Evolutionary conservation across 2,329 filamentous ascomycete species (phyloP).

Genomic region (Cadophora sp.): DNA sequence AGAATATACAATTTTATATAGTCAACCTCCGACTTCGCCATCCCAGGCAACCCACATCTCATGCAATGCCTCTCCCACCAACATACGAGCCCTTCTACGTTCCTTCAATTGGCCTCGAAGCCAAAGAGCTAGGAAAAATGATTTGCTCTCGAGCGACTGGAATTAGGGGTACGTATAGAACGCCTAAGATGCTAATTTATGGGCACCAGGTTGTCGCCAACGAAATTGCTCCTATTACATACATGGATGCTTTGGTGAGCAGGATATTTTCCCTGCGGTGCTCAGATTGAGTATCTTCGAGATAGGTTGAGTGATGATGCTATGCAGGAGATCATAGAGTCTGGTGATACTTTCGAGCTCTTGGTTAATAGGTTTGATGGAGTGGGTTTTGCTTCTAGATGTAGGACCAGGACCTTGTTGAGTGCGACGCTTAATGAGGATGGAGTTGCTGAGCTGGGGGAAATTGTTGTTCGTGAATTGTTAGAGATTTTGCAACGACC

Average conservation of each 20-base stretch:
- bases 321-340: constrained; percentile 47
- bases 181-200: constrained; percentile 50
- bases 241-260: constrained; percentile 52
- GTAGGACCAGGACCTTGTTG: constrained; percentile 10
- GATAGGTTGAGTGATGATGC: constrained; percentile 53
- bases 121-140: constrained; percentile 44
- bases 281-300: constrained; percentile 52
- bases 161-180: too few species aligned
- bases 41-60: not conserved
- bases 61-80: constrained; percentile 41
- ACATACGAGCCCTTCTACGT: constrained; percentile 48
- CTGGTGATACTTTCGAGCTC: constrained; percentile 45
- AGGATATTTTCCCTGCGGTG: constrained; percentile 51
- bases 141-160: constrained; percentile 42
- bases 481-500: constrained; percentile 3
- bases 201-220: constrained; percentile 57
- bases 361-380: constrained; percentile 33
- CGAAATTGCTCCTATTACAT: constrained; percentile 51
- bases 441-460: not conserved
- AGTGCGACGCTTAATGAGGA: not conserved
- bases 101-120: constrained; percentile 41
- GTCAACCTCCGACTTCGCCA: not conserved
- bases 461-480: constrained; percentile 5
- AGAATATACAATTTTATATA: not conserved
- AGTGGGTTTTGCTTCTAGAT: not conserved